Evolutionary conservation across 1,284 basidiomycete genomes (phyloP).

Genomic region (Heterobasidion irregulare): DNA sequence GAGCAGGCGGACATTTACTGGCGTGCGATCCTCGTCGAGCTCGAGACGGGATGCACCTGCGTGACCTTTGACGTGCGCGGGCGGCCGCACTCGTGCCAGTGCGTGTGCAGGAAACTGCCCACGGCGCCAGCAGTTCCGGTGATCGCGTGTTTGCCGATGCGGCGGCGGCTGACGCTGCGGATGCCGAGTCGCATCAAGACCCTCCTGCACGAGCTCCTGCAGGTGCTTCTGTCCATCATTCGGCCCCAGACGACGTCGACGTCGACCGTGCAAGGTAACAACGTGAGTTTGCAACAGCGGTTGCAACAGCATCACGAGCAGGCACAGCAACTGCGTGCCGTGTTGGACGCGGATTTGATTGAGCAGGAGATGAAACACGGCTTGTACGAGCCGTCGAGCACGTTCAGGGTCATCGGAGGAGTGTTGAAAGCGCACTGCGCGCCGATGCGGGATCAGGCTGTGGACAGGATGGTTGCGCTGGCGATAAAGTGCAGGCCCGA

Average conservation of each 20-base stretch:
- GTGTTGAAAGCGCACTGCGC: conserved; percentile 89
- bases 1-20: conserved; percentile 79
- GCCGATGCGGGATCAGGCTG: conserved; percentile 81
- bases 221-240: conserved; percentile 80
- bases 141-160: conserved; percentile 34
- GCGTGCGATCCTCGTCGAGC: conserved; percentile 73
- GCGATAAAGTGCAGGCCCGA: conserved; percentile 52
- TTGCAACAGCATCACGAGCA: conserved; percentile 49
- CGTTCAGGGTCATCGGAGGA: conserved; percentile 74
- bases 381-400: conserved; percentile 74
- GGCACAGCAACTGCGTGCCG: conserved; percentile 47
- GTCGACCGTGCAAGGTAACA: conserved; percentile 25
- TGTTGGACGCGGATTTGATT: conserved; percentile 69
- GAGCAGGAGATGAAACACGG: conserved; percentile 73
- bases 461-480: conserved; percentile 77
- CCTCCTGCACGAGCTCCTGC: conserved; percentile 71
- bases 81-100: conserved; percentile 37
- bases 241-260: conserved; percentile 40
- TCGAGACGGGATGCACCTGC: conserved; percentile 80
- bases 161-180: conserved; percentile 45
- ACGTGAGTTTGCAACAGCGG: conserved; percentile 25
- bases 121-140: conserved; percentile 31
- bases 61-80: conserved; percentile 61
- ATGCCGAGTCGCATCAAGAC: conserved; percentile 70
- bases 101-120: conserved; percentile 32